A percentile compares a stretch with the other conserved stretches of the same genome.
Evolutionary conservation across 169 alveolate genomes (phyloP).

Genomic region (Sarcocystis neurona): DNA sequence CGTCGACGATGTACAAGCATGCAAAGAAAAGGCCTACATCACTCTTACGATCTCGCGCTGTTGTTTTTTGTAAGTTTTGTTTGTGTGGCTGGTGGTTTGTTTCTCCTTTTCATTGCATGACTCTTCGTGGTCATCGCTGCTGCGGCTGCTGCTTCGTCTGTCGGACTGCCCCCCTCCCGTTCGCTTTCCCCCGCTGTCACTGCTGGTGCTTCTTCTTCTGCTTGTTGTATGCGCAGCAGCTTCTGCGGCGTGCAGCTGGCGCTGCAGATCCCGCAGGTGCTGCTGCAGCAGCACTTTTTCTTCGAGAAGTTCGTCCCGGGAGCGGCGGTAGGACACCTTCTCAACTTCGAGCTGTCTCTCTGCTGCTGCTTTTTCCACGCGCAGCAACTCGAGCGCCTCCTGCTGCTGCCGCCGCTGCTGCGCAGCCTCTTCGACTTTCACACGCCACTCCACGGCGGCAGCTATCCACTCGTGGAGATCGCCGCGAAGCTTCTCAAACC

Average conservation of each 20-base stretch:
- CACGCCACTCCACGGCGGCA: slow-evolving; percentile 15
- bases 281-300: not conserved
- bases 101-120: not conserved
- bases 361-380: not conserved
- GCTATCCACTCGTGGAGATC: slow-evolving; percentile 26
- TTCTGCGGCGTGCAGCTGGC: not conserved
- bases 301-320: not conserved
- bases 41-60: no score
- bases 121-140: not conserved
- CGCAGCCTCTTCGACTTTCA: not conserved
- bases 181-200: slow-evolving; percentile 9
- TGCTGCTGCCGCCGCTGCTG: slow-evolving; percentile 5
- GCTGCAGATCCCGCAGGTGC: not conserved
- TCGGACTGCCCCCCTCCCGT: not conserved
- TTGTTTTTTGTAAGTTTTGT: no score
- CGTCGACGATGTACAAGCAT: no score
- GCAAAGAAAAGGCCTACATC: no score
- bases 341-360: slow-evolving; percentile 2
- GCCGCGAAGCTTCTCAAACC: slow-evolving; percentile 32
- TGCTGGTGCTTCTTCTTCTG: not conserved
- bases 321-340: not conserved
- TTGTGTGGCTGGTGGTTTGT: no score
- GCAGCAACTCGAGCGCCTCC: not conserved
- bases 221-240: slow-evolving; percentile 30
- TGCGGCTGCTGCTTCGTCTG: not conserved